Conservation (phyloP, 2,329 filamentous ascomycete species). For the Blastomyces silverae region DNA sequence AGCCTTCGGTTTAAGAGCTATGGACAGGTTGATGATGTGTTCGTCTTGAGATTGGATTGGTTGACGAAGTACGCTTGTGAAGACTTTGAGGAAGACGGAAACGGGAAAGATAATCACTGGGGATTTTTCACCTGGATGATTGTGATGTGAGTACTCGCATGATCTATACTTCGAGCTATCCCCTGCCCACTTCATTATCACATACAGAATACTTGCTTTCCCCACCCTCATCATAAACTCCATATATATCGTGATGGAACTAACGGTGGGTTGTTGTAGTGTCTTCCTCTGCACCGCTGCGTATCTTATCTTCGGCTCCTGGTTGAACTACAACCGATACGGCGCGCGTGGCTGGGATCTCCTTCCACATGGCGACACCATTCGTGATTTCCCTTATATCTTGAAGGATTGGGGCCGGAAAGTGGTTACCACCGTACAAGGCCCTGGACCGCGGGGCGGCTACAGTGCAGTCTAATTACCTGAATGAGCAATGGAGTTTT, state of each 20-base stretch:
- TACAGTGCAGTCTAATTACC: conserved; percentile 76
- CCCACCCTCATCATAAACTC: neutral
- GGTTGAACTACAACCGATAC: conserved; percentile 98
- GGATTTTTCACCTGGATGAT: conserved; percentile 98
- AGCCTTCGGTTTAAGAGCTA: conserved; percentile 75
- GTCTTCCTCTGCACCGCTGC: conserved; percentile 76
- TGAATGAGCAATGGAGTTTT: neutral
- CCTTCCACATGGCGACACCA: conserved; percentile 82
- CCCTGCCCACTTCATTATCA: neutral
- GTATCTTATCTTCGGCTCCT: conserved; percentile 96
- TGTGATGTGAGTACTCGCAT: conserved; percentile 64
- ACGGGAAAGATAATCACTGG: conserved; percentile 57
- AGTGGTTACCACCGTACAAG: conserved; percentile 76
- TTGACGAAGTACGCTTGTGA: conserved; percentile 82
- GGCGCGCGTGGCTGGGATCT: conserved; percentile 93
- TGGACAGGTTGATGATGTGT: conserved; percentile 51
- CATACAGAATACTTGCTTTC: neutral
- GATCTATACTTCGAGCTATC: conserved; percentile 1
- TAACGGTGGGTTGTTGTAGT: conserved; percentile 45
- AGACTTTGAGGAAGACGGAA: conserved; percentile 42
- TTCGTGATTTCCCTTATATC: conserved; percentile 87
- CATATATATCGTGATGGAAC: conserved; percentile 16
- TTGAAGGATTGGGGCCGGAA: conserved; percentile 79
- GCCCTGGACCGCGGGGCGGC: conserved; percentile 74
- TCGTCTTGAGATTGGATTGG: conserved; percentile 73